phyloP scores from a whole-genome alignment of 352 stramenopile species.

The Halophytophthora batemanensis region DNA sequence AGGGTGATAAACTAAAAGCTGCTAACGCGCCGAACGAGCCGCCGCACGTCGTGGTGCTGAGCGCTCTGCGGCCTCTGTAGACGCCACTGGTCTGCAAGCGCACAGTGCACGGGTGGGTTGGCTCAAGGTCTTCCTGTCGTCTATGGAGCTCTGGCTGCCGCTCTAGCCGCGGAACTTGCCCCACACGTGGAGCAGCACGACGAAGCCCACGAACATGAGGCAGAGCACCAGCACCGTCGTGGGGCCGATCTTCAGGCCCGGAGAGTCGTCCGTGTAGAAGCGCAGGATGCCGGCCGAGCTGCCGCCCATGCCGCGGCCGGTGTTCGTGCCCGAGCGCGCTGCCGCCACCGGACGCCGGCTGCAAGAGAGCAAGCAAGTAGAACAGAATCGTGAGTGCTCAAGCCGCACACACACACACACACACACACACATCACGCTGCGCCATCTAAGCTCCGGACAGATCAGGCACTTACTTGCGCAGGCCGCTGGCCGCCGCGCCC shows the following conservation, averaged over 20 bases:
- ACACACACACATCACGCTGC: too few relatives aligned
- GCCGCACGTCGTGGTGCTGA: too few relatives aligned
- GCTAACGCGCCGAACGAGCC: too few relatives aligned
- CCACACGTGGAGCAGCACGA: slow-evolving; percentile 97
- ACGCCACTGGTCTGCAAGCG: too few relatives aligned
- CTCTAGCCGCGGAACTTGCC: slow-evolving; percentile 93
- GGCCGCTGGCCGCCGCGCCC: slow-evolving; percentile 60
- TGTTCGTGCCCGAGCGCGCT: slow-evolving; percentile 55
- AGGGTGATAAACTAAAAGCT: too few relatives aligned
- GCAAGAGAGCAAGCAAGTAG: too few relatives aligned
- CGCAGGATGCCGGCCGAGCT: slow-evolving; percentile 92
- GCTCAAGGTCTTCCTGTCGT: slow-evolving; percentile 26
- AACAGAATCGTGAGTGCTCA: too few relatives aligned
- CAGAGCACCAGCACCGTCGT: slow-evolving; percentile 95
- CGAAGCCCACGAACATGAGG: slow-evolving; percentile 95
- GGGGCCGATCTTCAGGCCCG: slow-evolving; percentile 94
- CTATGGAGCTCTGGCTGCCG: slow-evolving; percentile 22
- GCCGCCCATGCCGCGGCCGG: slow-evolving; percentile 76
- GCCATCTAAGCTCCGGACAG: too few relatives aligned
- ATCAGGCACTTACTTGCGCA: slow-evolving; percentile 53
- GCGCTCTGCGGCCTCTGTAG: background rate
- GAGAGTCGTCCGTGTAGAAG: slow-evolving; percentile 97
- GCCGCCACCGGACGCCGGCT: slow-evolving; percentile 56
- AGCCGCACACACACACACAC: too few relatives aligned
- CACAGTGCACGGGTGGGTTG: slow-evolving; percentile 4